Conservation (phyloP, 2,329 filamentous ascomycete genomes). For the Ceratocystis cubensis region DNA sequence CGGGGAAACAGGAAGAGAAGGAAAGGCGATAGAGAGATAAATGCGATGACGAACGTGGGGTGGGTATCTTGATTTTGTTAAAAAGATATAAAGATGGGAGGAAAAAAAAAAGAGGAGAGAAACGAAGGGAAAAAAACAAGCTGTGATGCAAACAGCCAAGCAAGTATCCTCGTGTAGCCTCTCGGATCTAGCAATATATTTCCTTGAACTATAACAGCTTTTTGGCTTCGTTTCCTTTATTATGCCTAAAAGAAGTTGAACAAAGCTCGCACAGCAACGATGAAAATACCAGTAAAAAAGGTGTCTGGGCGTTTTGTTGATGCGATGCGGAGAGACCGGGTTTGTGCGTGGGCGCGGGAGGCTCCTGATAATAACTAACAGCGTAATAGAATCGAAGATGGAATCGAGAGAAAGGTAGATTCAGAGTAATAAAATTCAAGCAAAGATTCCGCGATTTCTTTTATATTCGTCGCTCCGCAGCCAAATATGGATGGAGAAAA, state of each 20-base stretch:
- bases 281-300: neutral
- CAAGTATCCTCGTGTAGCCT: too few species aligned
- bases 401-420: too few species aligned
- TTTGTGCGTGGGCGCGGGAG: neutral
- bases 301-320: neutral
- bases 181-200: neutral
- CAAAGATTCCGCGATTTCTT: neutral
- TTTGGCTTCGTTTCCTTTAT: neutral
- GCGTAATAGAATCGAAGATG: neutral
- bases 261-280: constrained; percentile 2
- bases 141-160: constrained; percentile 4
- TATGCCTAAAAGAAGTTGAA: neutral
- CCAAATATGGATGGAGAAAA: neutral
- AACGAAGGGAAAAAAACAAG: neutral
- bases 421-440: neutral
- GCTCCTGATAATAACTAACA: neutral
- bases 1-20: neutral
- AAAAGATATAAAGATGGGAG: neutral
- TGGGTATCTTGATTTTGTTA: neutral
- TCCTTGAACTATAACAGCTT: neutral
- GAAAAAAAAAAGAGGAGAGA: neutral
- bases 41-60: neutral
- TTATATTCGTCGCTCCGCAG: neutral
- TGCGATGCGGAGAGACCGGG: neutral
- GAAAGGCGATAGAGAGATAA: neutral